Percentiles rank a stretch among this genome's conserved stretches.
phyloP scores from a whole-genome alignment of 176 grass and related monocot species.

The Zoysia japonica region DNA sequence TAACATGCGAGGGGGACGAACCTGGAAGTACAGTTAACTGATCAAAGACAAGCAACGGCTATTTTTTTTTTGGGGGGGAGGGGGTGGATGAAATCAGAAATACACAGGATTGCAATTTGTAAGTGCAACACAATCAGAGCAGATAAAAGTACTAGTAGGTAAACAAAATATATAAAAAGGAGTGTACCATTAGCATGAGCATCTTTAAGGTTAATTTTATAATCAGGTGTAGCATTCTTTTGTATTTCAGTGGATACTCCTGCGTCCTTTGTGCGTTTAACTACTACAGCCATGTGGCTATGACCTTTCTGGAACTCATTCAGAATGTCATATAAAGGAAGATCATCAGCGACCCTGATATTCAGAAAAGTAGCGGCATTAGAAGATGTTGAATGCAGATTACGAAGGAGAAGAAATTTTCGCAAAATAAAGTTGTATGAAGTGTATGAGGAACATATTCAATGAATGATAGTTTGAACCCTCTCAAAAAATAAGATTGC shows the following conservation, averaged over 20 bases:
- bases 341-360: slow-evolving; percentile 86
- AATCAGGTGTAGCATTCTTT: slow-evolving; percentile 51
- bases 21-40: slow-evolving; percentile 51
- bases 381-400: slow-evolving; percentile 12
- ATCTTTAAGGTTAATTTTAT: slow-evolving; percentile 56
- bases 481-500: slow-evolving; percentile 9
- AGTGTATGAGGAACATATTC: background rate
- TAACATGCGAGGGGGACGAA: slow-evolving; percentile 50
- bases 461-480: background rate
- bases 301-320: slow-evolving; percentile 99
- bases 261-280: slow-evolving; percentile 64
- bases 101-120: slow-evolving; percentile 19
- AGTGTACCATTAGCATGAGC: slow-evolving; percentile 53
- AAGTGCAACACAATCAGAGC: background rate
- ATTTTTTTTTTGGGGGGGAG: background rate
- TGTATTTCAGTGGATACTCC: slow-evolving; percentile 49
- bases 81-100: slow-evolving; percentile 29
- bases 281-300: slow-evolving; percentile 97
- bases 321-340: slow-evolving; percentile 97
- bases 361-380: slow-evolving; percentile 39
- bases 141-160: slow-evolving; percentile 14
- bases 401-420: slow-evolving; percentile 6
- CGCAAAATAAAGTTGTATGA: background rate
- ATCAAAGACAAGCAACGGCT: slow-evolving; percentile 38
- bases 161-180: slow-evolving; percentile 10